phyloP scores from a whole-genome alignment of 2,329 filamentous ascomycete species.

The Lojkania enalia region DNA sequence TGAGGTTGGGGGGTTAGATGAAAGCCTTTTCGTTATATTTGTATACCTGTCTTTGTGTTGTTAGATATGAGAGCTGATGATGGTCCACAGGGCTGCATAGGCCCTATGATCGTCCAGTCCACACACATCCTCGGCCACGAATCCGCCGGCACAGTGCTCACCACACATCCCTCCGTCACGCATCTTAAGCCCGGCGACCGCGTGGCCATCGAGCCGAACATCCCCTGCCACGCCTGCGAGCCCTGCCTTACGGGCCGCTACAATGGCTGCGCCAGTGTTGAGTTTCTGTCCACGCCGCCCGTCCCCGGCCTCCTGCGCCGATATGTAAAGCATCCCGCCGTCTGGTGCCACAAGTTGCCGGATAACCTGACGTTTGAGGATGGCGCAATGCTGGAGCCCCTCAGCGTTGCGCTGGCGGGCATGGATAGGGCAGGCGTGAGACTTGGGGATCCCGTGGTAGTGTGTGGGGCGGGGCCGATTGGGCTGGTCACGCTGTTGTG shows the following conservation, averaged over 20 bases:
- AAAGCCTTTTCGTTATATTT: no score
- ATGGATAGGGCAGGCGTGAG: constrained; percentile 80
- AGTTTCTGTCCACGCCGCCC: constrained; percentile 89
- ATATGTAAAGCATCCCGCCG: constrained; percentile 92
- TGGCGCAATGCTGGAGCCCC: constrained; percentile 85
- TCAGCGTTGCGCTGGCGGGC: constrained; percentile 85
- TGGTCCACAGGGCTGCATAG: constrained; percentile 69
- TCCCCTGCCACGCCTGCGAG: constrained; percentile 89
- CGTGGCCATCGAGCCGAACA: constrained; percentile 90
- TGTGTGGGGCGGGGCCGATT: constrained; percentile 93
- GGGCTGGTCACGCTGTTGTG: constrained; percentile 87
- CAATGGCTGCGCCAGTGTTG: constrained; percentile 87
- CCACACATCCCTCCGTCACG: constrained; percentile 78
- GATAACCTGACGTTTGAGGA: constrained; percentile 84
- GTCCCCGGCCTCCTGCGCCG: constrained; percentile 83
- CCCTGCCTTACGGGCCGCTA: constrained; percentile 90
- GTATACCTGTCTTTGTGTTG: no score
- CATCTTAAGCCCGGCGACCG: constrained; percentile 81
- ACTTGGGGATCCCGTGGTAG: constrained; percentile 82
- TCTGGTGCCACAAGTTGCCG: constrained; percentile 96
- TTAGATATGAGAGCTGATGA: background rate
- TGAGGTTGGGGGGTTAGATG: no score
- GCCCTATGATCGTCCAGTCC: constrained; percentile 87
- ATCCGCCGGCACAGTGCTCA: constrained; percentile 79
- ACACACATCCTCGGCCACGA: constrained; percentile 95